A percentile compares a stretch with the other conserved stretches of the same genome.
Conservation (phyloP, 257 asterid species). For the Penstemon newberryi region DNA sequence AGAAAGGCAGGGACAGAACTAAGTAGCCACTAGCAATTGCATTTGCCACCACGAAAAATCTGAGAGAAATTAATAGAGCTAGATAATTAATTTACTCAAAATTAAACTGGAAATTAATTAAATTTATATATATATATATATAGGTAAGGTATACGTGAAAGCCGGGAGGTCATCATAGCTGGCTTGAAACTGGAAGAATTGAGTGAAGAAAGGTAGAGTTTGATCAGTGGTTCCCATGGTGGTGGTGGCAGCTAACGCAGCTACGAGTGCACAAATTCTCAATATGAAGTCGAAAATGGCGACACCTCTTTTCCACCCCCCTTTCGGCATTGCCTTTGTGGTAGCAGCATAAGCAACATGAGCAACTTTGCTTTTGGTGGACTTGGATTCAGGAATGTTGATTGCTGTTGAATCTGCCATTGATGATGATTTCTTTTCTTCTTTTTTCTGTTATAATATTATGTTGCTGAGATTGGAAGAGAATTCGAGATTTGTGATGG, state of each 20-base stretch:
- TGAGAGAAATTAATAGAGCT: slow-evolving; percentile 22
- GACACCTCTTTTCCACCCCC: slow-evolving; percentile 58
- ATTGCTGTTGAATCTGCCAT: slow-evolving; percentile 56
- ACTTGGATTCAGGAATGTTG: slow-evolving; percentile 43
- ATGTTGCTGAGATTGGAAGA: neutral
- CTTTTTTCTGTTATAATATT: neutral
- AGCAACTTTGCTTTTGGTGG: slow-evolving; percentile 41
- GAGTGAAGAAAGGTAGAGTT: slow-evolving; percentile 78
- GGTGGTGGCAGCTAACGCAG: slow-evolving; percentile 65
- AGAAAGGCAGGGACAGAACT: slow-evolving; percentile 80
- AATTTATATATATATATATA: neutral
- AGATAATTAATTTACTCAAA: neutral
- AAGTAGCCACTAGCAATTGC: slow-evolving; percentile 74
- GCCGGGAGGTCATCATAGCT: slow-evolving; percentile 81
- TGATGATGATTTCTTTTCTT: neutral
- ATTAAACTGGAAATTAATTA: neutral
- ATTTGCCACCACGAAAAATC: slow-evolving; percentile 74
- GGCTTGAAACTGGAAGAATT: slow-evolving; percentile 79
- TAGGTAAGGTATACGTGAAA: slow-evolving; percentile 48
- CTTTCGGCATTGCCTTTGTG: slow-evolving; percentile 32
- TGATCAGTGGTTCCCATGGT: slow-evolving; percentile 85
- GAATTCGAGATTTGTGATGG: slow-evolving; percentile 18
- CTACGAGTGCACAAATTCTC: slow-evolving; percentile 60
- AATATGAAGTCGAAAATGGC: slow-evolving; percentile 72
- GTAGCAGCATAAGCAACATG: slow-evolving; percentile 28